Base-by-base conservation (phyloP, 305 asterid genomes). In the Caryopteris hybrid region DNA sequence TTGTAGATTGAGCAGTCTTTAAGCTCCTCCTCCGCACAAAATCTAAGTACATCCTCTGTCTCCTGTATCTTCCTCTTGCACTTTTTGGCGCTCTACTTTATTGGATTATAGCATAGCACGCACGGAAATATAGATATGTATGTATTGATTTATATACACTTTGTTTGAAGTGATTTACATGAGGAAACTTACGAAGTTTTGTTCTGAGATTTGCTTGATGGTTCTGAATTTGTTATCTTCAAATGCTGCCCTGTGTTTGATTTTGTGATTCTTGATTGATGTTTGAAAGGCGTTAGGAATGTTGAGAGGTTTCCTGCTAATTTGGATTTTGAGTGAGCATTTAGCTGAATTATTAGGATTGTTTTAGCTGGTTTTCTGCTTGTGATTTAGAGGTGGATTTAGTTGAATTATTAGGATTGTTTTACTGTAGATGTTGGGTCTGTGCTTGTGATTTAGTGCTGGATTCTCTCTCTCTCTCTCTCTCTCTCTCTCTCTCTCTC, bases 371-470 rank as follows among this genome's bases (percentile, higher is more conserved):
- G n/a, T n/a, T n/a, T n/a, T n/a, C n/a, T n/a, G n/a, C n/a, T n/a
- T n/a, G n/a, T n/a, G n/a, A n/a, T n/a, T n/a, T n/a, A n/a, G n/a
- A n/a, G n/a, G n/a, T n/a, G n/a, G n/a, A n/a, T n/a, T n/a, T n/a
- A n/a, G n/a, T n/a, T 51, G 39, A 51, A 50, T 8, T 9, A 31
- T 57, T 68, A 3, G 33, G 69, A 62, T 4, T 55, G 33, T 7
- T 62, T 66, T 47, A 21, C 61, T 54, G 13, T 34, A 6, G 66
- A 66, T 66, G 36, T 46, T 66, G 71, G 51, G 64, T 73, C 25
- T 31, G 68, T 61, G 53, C 55, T 47, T 53, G 60, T 62, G 36
- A 69, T 68, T 25, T 62, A 6, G 34, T 18, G 14, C 36, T 54
- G 9, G 57, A 11, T 8, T 64, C 61, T 52, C 64, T 57, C 70